Evolutionary conservation across 2,329 filamentous ascomycete species (phyloP).

Genomic region (Torrubiella hemipterigena): DNA sequence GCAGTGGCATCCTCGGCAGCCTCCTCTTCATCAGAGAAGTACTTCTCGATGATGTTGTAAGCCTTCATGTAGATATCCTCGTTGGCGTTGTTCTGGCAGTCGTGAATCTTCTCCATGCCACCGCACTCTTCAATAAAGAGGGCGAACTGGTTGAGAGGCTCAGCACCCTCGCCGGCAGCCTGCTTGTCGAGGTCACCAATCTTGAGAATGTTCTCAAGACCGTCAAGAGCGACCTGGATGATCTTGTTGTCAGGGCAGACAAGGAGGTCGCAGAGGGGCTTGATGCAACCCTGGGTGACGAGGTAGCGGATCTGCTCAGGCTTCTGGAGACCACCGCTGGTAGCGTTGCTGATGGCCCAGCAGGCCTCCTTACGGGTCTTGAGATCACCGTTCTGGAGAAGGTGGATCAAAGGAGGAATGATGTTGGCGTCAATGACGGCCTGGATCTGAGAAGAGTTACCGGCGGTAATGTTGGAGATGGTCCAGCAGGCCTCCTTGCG

Average conservation of each 20-base stretch:
- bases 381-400: slow-evolving; percentile 91
- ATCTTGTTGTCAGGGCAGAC: slow-evolving; percentile 99
- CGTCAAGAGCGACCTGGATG: slow-evolving; percentile 95
- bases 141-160: slow-evolving; percentile 89
- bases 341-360: slow-evolving; percentile 99
- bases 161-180: slow-evolving; percentile 58
- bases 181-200: slow-evolving; percentile 98
- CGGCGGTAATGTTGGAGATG: slow-evolving; percentile 96
- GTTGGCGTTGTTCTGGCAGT: slow-evolving; percentile 99
- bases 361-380: slow-evolving; percentile 99
- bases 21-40: slow-evolving; percentile 98
- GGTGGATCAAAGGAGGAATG: slow-evolving; percentile 88
- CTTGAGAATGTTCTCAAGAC: slow-evolving; percentile 98
- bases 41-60: slow-evolving; percentile 99
- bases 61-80: slow-evolving; percentile 99
- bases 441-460: slow-evolving; percentile 96
- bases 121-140: slow-evolving; percentile 97
- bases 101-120: slow-evolving; percentile 99
- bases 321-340: slow-evolving; percentile 94
- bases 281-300: slow-evolving; percentile 88
- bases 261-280: slow-evolving; percentile 89
- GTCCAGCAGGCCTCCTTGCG: slow-evolving; percentile 99
- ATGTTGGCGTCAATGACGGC: slow-evolving; percentile 94
- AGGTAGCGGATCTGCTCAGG: slow-evolving; percentile 97
- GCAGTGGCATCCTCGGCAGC: slow-evolving; percentile 74